Evolutionary conservation across 768 basidiomycete species (phyloP).

Genomic region (Leucocoprinus leucothites): DNA sequence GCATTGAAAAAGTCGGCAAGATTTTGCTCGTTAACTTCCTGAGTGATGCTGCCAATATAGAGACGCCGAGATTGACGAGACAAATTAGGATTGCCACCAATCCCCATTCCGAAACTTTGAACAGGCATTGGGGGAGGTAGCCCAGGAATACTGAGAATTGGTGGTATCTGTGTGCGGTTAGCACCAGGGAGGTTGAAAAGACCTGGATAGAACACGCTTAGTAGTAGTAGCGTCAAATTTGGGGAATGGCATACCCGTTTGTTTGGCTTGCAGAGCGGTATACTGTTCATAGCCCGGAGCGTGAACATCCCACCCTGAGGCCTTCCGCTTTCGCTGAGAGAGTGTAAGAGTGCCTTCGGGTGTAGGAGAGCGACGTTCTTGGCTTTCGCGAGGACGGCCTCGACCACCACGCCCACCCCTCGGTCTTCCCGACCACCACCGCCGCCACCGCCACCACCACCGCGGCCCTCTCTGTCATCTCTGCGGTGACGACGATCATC

Average conservation of each 20-base stretch:
- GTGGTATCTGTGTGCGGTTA: slow-evolving; percentile 84
- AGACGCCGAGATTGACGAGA: slow-evolving; percentile 92
- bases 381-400: slow-evolving; percentile 52
- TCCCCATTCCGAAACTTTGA: slow-evolving; percentile 83
- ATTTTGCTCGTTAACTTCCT: slow-evolving; percentile 91
- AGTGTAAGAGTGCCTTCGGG: slow-evolving; percentile 81
- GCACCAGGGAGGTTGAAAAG: slow-evolving; percentile 96
- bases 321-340: slow-evolving; percentile 83
- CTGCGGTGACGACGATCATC: slow-evolving; percentile 16
- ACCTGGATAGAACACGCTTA: slow-evolving; percentile 43
- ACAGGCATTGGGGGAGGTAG: slow-evolving; percentile 82
- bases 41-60: slow-evolving; percentile 96
- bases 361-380: slow-evolving; percentile 84
- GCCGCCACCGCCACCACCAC: slow-evolving; percentile 15
- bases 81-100: slow-evolving; percentile 83
- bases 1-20: slow-evolving; percentile 92
- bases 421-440: slow-evolving; percentile 16
- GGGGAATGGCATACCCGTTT: slow-evolving; percentile 65
- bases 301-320: slow-evolving; percentile 95
- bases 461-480: slow-evolving; percentile 16
- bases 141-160: slow-evolving; percentile 78
- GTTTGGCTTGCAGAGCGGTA: slow-evolving; percentile 95
- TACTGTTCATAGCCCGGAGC: slow-evolving; percentile 95
- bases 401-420: slow-evolving; percentile 16
- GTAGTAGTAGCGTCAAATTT: slow-evolving; percentile 7